Evolutionary conservation across 305 asterid species (phyloP).

Genomic region (Fraxinus dipetala): DNA sequence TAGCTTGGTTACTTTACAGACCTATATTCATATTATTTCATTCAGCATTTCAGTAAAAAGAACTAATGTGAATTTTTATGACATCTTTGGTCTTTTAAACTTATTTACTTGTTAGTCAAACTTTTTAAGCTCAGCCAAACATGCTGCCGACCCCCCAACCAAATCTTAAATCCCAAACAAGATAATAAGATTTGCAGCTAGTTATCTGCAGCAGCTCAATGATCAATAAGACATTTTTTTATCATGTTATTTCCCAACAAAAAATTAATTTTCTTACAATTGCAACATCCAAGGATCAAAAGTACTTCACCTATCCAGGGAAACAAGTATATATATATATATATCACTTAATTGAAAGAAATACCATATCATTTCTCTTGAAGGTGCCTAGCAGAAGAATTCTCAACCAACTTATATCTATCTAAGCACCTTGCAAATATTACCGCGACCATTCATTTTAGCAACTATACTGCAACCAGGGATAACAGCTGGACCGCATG

Average conservation of each 20-base stretch:
- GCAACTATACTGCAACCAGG: conserved; percentile 77
- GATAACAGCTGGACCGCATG: conserved; percentile 86
- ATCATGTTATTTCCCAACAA: background rate
- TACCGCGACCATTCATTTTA: conserved; percentile 78
- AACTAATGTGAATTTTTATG: background rate
- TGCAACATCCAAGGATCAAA: background rate
- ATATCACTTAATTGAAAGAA: background rate
- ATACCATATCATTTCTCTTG: conserved; percentile 52
- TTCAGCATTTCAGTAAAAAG: background rate
- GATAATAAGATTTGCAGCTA: background rate
- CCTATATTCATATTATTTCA: background rate
- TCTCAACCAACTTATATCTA: background rate
- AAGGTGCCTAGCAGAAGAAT: conserved; percentile 79
- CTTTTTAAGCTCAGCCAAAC: background rate
- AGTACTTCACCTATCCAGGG: background rate
- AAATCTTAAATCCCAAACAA: background rate
- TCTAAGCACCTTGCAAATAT: conserved; percentile 47
- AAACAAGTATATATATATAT: background rate
- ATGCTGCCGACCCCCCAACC: background rate
- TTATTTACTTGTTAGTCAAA: background rate
- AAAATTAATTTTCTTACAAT: background rate
- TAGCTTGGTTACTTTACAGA: background rate
- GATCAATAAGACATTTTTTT: background rate
- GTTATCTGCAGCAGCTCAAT: background rate
- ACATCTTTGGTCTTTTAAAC: background rate